Conservation (phyloP, 164 flowering plant species). For the Annona cherimola region DNA sequence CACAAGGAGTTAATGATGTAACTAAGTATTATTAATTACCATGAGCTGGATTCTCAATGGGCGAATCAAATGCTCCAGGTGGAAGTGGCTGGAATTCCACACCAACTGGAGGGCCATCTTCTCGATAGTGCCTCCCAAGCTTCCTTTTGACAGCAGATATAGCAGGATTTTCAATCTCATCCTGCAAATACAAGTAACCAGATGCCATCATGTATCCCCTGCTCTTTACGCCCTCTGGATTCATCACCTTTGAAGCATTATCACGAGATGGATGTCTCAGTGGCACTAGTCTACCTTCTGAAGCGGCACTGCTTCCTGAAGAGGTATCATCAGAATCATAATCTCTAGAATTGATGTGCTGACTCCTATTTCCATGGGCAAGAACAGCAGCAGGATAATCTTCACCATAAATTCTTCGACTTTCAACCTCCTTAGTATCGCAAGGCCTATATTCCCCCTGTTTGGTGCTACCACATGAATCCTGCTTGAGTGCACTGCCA, state of each 20-base stretch:
- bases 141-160: conserved; percentile 78
- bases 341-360: conserved; percentile 18
- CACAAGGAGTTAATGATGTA: not conserved
- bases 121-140: conserved; percentile 61
- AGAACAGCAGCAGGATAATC: conserved; percentile 32
- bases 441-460: conserved; percentile 48
- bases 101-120: conserved; percentile 86
- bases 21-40: conserved; percentile 12
- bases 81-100: conserved; percentile 80
- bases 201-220: conserved; percentile 47
- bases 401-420: conserved; percentile 43
- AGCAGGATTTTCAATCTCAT: conserved; percentile 68
- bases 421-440: conserved; percentile 78
- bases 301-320: conserved; percentile 71
- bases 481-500: conserved; percentile 75
- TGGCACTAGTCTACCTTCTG: conserved; percentile 35
- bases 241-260: conserved; percentile 19
- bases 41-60: conserved; percentile 15
- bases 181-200: conserved; percentile 70
- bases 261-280: conserved; percentile 29
- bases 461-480: conserved; percentile 93
- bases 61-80: conserved; percentile 74
- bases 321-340: conserved; percentile 41
- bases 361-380: conserved; percentile 28
- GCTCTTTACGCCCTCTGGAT: conserved; percentile 17